Percentiles rank a stretch among this genome's conserved stretches.
Evolutionary conservation across 73 alveolate species (phyloP).

Genomic region (Paramecium biaurelia): DNA sequence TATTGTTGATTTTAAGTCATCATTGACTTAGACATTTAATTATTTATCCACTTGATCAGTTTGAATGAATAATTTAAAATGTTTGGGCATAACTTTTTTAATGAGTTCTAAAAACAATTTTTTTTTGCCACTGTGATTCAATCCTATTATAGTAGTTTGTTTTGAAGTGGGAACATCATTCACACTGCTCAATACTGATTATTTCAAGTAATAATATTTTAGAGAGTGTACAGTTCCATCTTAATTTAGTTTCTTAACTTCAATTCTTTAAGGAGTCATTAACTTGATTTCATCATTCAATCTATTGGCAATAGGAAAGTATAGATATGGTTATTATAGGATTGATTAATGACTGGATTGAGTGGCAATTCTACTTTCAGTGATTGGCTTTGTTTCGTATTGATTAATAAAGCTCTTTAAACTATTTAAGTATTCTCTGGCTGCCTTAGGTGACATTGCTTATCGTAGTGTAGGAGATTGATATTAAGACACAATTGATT

Average conservation of each 20-base stretch:
- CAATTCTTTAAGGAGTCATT: not conserved
- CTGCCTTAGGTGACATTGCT: constrained; percentile 24
- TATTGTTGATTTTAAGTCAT: not conserved
- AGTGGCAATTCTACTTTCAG: not conserved
- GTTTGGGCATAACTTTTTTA: not conserved
- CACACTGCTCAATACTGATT: not conserved
- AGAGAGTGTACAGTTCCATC: not conserved
- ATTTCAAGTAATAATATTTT: not conserved
- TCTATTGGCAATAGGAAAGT: not conserved
- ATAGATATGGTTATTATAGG: not conserved
- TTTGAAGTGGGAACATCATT: not conserved
- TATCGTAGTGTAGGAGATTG: not conserved
- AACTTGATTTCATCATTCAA: not conserved
- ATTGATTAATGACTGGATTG: not conserved
- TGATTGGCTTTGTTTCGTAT: not conserved
- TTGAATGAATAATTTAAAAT: not conserved
- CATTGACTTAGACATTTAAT: not conserved
- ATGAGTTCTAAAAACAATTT: not conserved
- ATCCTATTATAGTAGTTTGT: not conserved
- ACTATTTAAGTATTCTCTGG: constrained; percentile 25
- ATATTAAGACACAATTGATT: not conserved
- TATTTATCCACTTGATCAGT: not conserved
- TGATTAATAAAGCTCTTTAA: not conserved
- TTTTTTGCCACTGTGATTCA: not conserved
- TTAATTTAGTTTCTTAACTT: not conserved